These are phyloP conservation scores for Raphanus hybrid DNA, from an alignment of 441 rosid genomes.

Conservation along the genomic window DNA sequence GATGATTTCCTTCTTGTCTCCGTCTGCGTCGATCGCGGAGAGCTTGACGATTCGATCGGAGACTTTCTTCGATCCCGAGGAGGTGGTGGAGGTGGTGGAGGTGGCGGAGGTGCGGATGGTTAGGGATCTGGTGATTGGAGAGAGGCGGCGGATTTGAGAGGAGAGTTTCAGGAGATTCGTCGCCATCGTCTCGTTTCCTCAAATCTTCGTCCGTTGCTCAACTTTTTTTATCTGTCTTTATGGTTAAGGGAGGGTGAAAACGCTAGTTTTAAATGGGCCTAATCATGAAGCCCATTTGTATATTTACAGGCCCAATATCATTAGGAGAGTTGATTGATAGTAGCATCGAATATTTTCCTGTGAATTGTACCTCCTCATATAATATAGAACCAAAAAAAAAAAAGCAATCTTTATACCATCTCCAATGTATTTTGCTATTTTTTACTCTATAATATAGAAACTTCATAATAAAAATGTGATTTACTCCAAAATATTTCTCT, in stretches of 20 bases:
- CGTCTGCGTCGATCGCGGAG: slow-evolving; percentile 73
- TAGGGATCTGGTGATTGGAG: slow-evolving; percentile 50
- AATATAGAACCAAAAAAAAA: not conserved
- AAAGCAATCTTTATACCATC: no score
- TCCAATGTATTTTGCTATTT: no score
- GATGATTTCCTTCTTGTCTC: slow-evolving; percentile 66
- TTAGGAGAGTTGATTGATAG: no score
- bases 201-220: slow-evolving; percentile 21
- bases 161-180: slow-evolving; percentile 60
- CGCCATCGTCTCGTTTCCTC: slow-evolving; percentile 51
- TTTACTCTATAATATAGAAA: no score
- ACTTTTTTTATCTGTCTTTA: slow-evolving; percentile 1
- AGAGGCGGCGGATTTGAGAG: slow-evolving; percentile 59
- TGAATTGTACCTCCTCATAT: not conserved
- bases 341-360: not conserved
- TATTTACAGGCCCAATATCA: not conserved
- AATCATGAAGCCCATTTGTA: not conserved
- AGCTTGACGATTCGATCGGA: slow-evolving; percentile 86
- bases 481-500: no score
- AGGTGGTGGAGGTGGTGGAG: slow-evolving; percentile 40
- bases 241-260: not conserved
- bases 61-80: slow-evolving; percentile 64
- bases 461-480: no score
- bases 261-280: slow-evolving; percentile 14
- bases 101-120: slow-evolving; percentile 48